Base-by-base conservation (phyloP, 139 green algal genomes). In the Chlorella sp. region DNA sequence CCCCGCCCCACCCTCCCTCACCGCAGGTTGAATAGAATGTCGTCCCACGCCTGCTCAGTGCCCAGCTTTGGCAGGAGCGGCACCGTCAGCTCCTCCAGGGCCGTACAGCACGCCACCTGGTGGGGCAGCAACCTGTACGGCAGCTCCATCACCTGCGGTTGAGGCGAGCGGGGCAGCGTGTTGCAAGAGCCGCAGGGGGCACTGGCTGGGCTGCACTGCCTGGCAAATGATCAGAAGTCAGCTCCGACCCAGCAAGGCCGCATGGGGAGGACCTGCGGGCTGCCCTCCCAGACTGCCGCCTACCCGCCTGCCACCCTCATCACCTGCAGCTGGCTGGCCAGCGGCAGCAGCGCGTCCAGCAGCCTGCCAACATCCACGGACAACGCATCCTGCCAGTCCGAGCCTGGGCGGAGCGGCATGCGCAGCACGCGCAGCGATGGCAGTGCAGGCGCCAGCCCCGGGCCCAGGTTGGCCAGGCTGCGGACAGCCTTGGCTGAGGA, bases 241-340 rank as follows among this genome's bases (percentile, higher is more conserved):
- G 8, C 26, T 68, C 1, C 24, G 34, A 68, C 24, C 26, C 20
- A 17, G 58, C 58, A 67, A n/a, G n/a, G 58, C 16, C 14, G 16
- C 16, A 67, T 8, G 9, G 20, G 16, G 9, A 34, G 24, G 24
- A 2, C 5, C 60, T 68, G 64, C 64, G 17, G n/a, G n/a, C n/a
- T 22, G 32, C 64, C 64, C 14, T 36, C n/a, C n/a, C n/a, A n/a
- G n/a, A n/a, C n/a, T n/a, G n/a, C n/a, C n/a, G n/a, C n/a, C n/a
- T n/a, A n/a, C n/a, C n/a, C n/a, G 30, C 30, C 62, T 69, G 62
- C 62, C 62, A 34, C 64, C 16, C 32, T 32, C 22, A 24, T 36
- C 46, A 79, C 73, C 73, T 79, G 24, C 44, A 79, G 44, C 73
- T 79, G 73, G 6, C 73, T 44, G 14, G 44, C 73, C 73, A 79